Conservation (phyloP, 2,329 filamentous ascomycete species). For the Neoscytalidium dimidiatum region DNA sequence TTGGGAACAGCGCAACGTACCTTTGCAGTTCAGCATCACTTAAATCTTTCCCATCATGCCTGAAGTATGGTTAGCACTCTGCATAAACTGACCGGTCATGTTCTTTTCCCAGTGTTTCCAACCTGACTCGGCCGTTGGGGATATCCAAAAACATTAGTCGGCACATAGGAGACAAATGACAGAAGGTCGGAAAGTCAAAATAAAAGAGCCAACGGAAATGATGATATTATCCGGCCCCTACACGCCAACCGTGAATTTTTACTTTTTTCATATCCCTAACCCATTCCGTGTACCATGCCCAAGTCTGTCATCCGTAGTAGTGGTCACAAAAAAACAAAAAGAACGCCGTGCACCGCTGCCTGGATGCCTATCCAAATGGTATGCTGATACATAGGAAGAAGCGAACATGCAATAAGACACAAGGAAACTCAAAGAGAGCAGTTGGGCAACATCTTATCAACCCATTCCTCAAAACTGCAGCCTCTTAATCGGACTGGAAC, state of each 20-base stretch:
- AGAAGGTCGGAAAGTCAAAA: background rate
- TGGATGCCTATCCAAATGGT: constrained; percentile 4
- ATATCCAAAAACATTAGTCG: no score
- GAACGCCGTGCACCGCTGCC: background rate
- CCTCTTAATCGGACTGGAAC: constrained; percentile 6
- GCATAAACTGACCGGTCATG: background rate
- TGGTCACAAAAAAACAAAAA: background rate
- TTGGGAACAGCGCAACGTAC: background rate
- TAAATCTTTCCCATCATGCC: background rate
- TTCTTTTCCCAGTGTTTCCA: background rate
- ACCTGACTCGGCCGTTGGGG: no score
- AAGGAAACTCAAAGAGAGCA: background rate
- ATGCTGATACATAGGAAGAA: constrained; percentile 14
- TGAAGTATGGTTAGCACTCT: background rate
- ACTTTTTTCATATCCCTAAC: background rate
- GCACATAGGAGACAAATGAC: background rate
- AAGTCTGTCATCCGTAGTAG: background rate
- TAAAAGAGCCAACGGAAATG: background rate
- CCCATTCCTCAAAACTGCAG: background rate
- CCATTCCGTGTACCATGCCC: background rate
- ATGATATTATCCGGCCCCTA: background rate
- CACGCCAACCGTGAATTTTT: background rate
- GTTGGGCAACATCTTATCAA: background rate
- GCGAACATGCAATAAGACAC: background rate
- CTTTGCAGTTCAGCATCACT: background rate